A percentile compares a stretch with the other conserved stretches of the same genome.
These are phyloP conservation scores for Bipolaris bicolor DNA, from an alignment of 2,329 filamentous ascomycete genomes.

Conservation along the genomic window DNA sequence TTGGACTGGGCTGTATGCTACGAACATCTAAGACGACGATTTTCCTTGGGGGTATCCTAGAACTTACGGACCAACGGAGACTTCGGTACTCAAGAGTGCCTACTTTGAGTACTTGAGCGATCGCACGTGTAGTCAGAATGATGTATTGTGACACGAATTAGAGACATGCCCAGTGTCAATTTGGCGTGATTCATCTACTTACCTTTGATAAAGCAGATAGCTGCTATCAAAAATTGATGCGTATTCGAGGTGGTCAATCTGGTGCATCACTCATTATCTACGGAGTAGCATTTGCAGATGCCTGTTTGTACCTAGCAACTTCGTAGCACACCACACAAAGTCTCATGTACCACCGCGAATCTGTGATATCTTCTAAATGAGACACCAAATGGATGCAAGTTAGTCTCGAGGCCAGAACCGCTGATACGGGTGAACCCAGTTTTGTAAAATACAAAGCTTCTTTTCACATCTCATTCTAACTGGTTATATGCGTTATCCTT, in stretches of 20 bases:
- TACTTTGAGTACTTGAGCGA: background rate
- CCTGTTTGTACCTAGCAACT: no score
- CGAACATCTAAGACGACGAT: background rate
- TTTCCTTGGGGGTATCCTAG: background rate
- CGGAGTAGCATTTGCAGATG: background rate
- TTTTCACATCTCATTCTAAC: no score
- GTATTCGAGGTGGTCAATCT: background rate
- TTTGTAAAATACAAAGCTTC: no score
- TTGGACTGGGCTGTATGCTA: background rate
- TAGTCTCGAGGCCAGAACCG: no score
- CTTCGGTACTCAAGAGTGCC: no score
- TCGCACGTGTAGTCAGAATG: background rate
- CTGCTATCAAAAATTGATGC: background rate
- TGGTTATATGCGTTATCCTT: no score
- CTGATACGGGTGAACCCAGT: no score
- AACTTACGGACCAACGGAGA: background rate
- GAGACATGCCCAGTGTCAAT: background rate
- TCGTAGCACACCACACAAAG: no score
- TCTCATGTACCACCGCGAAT: no score
- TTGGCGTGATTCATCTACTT: background rate
- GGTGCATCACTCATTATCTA: background rate
- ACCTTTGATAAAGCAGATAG: background rate
- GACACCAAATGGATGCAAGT: no score
- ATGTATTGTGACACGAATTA: background rate
- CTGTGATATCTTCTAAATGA: no score